Evolutionary conservation across 2,329 filamentous ascomycete species (phyloP).

Genomic region (Fusarium poae): DNA sequence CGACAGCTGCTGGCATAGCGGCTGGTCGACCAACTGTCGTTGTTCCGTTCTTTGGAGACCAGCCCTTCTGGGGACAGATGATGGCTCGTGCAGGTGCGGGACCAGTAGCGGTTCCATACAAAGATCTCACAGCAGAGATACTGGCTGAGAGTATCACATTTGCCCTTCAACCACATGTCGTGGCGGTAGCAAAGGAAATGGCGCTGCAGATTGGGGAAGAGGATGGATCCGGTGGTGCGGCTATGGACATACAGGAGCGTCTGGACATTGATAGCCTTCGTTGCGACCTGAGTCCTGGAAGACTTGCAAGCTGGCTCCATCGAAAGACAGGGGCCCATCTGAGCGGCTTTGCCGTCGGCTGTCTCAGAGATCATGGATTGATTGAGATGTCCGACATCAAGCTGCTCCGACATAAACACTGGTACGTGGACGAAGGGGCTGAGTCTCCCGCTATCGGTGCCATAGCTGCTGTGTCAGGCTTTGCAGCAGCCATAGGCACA

Average conservation of each 20-base stretch:
- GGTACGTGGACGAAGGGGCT: conserved; percentile 74
- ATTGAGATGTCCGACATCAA: conserved; percentile 70
- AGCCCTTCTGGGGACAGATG: conserved; percentile 76
- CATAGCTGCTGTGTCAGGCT: conserved; percentile 73
- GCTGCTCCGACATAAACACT: conserved; percentile 62
- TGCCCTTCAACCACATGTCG: conserved; percentile 64
- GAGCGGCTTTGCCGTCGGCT: conserved; percentile 71
- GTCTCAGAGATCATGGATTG: conserved; percentile 66
- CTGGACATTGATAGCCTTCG: conserved; percentile 66
- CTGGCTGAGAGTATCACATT: conserved; percentile 66
- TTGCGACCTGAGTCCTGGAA: conserved; percentile 69
- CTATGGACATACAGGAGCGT: conserved; percentile 66
- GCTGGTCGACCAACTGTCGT: conserved; percentile 72
- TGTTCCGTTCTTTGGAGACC: conserved; percentile 75
- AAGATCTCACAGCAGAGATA: conserved; percentile 68
- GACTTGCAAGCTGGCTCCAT: conserved; percentile 72
- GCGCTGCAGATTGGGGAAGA: conserved; percentile 67
- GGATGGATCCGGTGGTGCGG: conserved; percentile 65
- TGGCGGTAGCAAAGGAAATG: conserved; percentile 56
- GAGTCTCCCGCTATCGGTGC: conserved; percentile 74
- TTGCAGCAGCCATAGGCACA: conserved; percentile 68
- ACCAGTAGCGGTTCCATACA: conserved; percentile 69
- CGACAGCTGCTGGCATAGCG: conserved; percentile 72
- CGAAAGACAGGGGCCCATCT: conserved; percentile 67
- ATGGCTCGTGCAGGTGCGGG: conserved; percentile 71